Percentiles rank a stretch among this genome's conserved stretches.
Conservation (phyloP, 108 stramenopile species). For the Stephanodiscus minutulus region DNA sequence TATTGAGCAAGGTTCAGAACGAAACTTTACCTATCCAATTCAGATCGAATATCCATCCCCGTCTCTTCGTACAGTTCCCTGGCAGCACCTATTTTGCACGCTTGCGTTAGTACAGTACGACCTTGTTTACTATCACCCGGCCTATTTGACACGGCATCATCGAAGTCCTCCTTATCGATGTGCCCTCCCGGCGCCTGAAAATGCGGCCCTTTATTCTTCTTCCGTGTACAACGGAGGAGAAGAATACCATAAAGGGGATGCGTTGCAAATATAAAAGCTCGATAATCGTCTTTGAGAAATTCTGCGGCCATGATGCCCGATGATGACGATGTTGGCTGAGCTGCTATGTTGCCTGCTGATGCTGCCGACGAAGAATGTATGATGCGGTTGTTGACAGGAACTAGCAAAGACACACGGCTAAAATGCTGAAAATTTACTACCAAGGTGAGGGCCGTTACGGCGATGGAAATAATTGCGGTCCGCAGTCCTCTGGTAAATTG, state of each 20-base stretch:
- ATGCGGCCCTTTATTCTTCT: constrained; percentile 75
- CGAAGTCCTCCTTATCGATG: constrained; percentile 75
- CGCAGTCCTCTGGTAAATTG: not conserved
- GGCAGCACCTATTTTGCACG: constrained; percentile 70
- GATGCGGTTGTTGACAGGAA: constrained; percentile 5
- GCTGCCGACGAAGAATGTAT: not conserved
- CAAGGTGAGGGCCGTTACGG: not conserved
- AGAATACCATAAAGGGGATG: constrained; percentile 69
- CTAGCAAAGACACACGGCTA: not conserved
- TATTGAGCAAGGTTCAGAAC: not conserved
- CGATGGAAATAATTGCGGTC: not conserved
- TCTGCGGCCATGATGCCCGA: not conserved
- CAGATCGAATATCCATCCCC: constrained; percentile 64
- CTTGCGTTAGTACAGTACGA: constrained; percentile 45
- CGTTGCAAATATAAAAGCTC: constrained; percentile 68
- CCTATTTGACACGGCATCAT: constrained; percentile 32
- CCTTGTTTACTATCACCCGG: not conserved
- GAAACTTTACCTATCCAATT: constrained; percentile 49
- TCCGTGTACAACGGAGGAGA: constrained; percentile 75
- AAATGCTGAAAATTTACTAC: constrained; percentile 2
- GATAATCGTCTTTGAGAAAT: constrained; percentile 48
- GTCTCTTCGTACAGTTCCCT: constrained; percentile 87
- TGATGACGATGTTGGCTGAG: not conserved
- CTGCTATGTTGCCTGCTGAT: not conserved
- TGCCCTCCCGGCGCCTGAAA: constrained; percentile 86